These are phyloP conservation scores for Microsporum audouinii DNA, from an alignment of 2,329 filamentous ascomycete genomes.

Conservation along the genomic window DNA sequence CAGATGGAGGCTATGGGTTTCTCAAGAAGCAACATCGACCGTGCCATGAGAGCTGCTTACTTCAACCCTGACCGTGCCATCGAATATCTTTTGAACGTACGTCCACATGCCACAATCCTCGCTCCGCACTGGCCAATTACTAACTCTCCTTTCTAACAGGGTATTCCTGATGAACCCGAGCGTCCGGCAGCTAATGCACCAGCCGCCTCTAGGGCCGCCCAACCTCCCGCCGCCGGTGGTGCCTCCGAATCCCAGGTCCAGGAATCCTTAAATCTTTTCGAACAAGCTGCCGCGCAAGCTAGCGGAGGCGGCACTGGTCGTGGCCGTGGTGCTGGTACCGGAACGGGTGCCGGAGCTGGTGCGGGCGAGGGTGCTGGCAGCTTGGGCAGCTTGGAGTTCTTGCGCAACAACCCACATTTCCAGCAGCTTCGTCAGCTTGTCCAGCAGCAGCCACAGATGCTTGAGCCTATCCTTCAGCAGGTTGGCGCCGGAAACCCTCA, in stretches of 20 bases:
- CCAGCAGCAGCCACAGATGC: constrained; percentile 95
- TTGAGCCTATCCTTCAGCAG: constrained; percentile 94
- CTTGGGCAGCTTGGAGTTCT: constrained; percentile 76
- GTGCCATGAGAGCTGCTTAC: constrained; percentile 90
- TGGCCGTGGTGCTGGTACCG: constrained; percentile 19
- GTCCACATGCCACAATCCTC: constrained; percentile 20
- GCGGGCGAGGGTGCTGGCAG: constrained; percentile 13
- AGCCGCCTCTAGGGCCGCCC: constrained; percentile 22
- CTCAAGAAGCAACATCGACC: constrained; percentile 72
- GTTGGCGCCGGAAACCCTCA: constrained; percentile 91
- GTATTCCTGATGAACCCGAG: constrained; percentile 77
- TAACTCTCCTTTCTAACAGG: constrained; percentile 42
- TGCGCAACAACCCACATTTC: constrained; percentile 92
- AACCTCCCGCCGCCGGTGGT: constrained; percentile 32
- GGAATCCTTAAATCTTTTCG: constrained; percentile 76
- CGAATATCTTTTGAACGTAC: constrained; percentile 80
- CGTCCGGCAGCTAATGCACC: constrained; percentile 40
- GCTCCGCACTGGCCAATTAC: not conserved
- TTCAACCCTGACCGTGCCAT: constrained; percentile 96
- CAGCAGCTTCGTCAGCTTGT: constrained; percentile 95
- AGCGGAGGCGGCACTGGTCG: constrained; percentile 37
- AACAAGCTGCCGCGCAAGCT: constrained; percentile 68
- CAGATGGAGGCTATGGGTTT: constrained; percentile 99
- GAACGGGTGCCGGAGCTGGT: constrained; percentile 17
- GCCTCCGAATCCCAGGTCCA: constrained; percentile 22